A percentile compares a stretch with the other conserved stretches of the same genome.
These are phyloP conservation scores for Pseudogymnoascus sp. DNA, from an alignment of 2,329 filamentous ascomycete genomes.

Conservation along the genomic window DNA sequence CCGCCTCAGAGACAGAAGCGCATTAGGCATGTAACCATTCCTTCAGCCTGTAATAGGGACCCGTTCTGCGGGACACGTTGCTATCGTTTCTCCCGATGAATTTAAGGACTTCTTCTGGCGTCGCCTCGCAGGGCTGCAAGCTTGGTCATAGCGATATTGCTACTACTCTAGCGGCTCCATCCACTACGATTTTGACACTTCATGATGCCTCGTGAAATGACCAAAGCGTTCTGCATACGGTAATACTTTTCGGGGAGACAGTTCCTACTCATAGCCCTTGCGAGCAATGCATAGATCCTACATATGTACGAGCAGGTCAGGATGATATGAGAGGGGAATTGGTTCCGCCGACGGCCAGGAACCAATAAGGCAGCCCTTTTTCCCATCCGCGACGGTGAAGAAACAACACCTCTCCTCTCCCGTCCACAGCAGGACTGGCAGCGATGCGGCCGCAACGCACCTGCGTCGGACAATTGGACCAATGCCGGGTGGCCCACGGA, in stretches of 20 bases:
- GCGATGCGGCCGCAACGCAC: neutral
- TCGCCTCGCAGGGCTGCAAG: conserved; percentile 1
- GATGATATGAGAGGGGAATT: neutral
- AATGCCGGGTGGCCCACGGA: neutral
- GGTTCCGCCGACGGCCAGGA: neutral
- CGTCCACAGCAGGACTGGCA: neutral
- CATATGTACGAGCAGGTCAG: neutral
- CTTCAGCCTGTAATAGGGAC: neutral
- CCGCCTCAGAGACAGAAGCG: neutral
- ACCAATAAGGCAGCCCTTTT: neutral
- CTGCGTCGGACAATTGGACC: conserved; percentile 3
- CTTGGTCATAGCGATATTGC: conserved; percentile 4
- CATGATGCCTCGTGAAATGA: neutral
- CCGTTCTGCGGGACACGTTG: conserved; percentile 3
- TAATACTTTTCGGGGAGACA: neutral
- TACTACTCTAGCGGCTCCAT: conserved; percentile 1
- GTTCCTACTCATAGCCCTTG: neutral
- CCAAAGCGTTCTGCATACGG: neutral
- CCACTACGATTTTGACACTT: conserved; percentile 2
- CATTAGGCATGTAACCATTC: neutral
- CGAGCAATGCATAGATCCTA: neutral
- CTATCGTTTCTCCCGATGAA: neutral
- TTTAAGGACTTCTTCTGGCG: neutral
- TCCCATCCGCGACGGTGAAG: neutral
- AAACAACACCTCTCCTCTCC: neutral